These are phyloP conservation scores for Pythium plurisporium DNA, from an alignment of 352 stramenopile genomes.

Conservation along the genomic window DNA sequence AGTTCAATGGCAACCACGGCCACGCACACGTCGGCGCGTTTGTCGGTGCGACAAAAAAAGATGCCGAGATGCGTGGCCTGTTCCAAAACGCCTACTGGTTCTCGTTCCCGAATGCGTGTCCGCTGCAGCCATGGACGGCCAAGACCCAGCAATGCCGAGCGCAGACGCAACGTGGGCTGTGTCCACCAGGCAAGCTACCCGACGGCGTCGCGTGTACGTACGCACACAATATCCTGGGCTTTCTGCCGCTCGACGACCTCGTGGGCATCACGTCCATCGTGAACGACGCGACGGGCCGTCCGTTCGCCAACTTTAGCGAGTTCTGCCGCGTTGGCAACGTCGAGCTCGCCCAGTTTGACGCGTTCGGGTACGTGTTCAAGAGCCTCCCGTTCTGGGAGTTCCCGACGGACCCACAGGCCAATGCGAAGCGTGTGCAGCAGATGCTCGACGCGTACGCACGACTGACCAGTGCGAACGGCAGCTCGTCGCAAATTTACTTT, in stretches of 20 bases:
- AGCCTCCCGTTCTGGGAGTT: constrained; percentile 29
- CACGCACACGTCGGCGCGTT: constrained; percentile 66
- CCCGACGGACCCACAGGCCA: constrained; percentile 19
- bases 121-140: constrained; percentile 39
- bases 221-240: constrained; percentile 30
- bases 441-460: constrained; percentile 24
- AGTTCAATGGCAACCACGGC: constrained; percentile 66
- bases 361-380: constrained; percentile 4
- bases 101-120: constrained; percentile 75
- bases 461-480: neutral
- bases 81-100: constrained; percentile 77
- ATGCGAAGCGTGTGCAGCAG: constrained; percentile 11
- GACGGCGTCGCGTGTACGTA: constrained; percentile 36
- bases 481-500: constrained; percentile 16
- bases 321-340: constrained; percentile 25
- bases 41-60: constrained; percentile 45
- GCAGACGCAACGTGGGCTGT: constrained; percentile 20
- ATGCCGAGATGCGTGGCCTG: constrained; percentile 43
- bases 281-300: constrained; percentile 10
- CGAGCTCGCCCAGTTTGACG: constrained; percentile 22
- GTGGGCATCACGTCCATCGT: constrained; percentile 34
- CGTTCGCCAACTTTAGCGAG: constrained; percentile 21
- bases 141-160: constrained; percentile 23
- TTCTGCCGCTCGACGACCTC: constrained; percentile 30
- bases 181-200: constrained; percentile 16